Base-by-base conservation (phyloP, 352 stramenopile genomes). In the Globisporangium polare region DNA sequence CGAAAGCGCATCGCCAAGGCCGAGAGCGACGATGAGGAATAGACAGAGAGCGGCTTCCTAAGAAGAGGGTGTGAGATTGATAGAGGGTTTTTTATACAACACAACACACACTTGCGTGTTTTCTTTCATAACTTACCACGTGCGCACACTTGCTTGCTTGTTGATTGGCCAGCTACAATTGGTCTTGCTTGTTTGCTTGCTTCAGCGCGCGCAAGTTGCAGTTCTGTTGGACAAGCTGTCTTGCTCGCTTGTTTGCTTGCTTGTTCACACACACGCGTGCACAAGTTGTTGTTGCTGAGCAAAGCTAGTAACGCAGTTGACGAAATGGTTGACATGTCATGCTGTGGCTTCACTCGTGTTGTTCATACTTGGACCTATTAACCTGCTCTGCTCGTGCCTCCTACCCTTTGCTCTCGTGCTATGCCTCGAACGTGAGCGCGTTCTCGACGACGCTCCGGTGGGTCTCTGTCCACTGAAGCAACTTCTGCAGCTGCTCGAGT, bases 381-480 rank as follows among this genome's bases (percentile, higher is more conserved):
- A 46, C 41, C 26, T 55, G 31, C 17, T 33, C 29, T 39, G 33
- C 33, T 39, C 33, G 8, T 39, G 33, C 33, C 33, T 39, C 9
- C 33, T 39, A 33, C 33, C 12, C 33, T 39, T 15, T 39, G 29
- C 33, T 39, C 33, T 39, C 12, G 12, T 20, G 22, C 53, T 59
- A 60, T 53, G 43, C 31, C 10, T 65, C 58, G 20, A 67, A 67
- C 39, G 33, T 37, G 41, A 82, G 67, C 52, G 70, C 68, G 29
- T 64, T 75, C 59, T 89, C 72, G 42, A 90, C 78, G 29, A 80
- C 75, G 27, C 61, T 61, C 29, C 80, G 83, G 60, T 92, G 72
- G 12, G 64, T 80, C 65, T 92, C 83, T n/a, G 80, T 85, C 81
- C 84, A 95, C 58, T 91, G 77, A 45, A 93, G 52, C 41, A 95